Conservation (phyloP, 2,329 filamentous ascomycete species). For the Cytospora paraplurivora region DNA sequence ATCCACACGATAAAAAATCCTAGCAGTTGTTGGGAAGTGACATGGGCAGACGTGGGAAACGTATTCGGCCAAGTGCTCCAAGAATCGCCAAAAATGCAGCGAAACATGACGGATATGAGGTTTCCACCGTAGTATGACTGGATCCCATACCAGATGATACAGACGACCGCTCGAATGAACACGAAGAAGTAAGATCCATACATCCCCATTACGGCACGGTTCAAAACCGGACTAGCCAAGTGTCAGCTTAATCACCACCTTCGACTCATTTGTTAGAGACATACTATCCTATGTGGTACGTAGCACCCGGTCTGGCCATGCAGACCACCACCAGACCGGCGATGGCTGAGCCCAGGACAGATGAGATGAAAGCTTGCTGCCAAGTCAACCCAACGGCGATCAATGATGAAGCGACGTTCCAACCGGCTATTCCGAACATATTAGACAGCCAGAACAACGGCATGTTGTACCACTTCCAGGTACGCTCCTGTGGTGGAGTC, state of each 20-base stretch:
- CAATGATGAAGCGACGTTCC: conserved; percentile 36
- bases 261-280: background rate
- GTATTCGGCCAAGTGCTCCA: conserved; percentile 39
- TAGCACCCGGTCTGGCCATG: conserved; percentile 36
- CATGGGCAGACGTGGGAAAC: conserved; percentile 37
- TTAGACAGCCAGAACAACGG: conserved; percentile 37
- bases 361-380: conserved; percentile 36
- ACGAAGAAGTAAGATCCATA: conserved; percentile 47
- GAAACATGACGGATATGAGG: conserved; percentile 33
- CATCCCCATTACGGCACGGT: conserved; percentile 44
- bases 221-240: conserved; percentile 37
- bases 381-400: conserved; percentile 37
- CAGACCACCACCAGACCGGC: conserved; percentile 32
- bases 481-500: conserved; percentile 34
- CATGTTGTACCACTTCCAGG: conserved; percentile 37
- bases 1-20: conserved; percentile 45
- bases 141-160: conserved; percentile 34
- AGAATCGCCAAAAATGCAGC: conserved; percentile 39
- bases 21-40: conserved; percentile 40
- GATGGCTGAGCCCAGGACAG: conserved; percentile 34
- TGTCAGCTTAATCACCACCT: background rate
- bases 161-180: conserved; percentile 39
- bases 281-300: conserved; percentile 36
- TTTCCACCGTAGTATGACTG: conserved; percentile 34
- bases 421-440: conserved; percentile 35